Conservation (phyloP, 1,284 basidiomycete genomes). For the Boletus semigastroideus region DNA sequence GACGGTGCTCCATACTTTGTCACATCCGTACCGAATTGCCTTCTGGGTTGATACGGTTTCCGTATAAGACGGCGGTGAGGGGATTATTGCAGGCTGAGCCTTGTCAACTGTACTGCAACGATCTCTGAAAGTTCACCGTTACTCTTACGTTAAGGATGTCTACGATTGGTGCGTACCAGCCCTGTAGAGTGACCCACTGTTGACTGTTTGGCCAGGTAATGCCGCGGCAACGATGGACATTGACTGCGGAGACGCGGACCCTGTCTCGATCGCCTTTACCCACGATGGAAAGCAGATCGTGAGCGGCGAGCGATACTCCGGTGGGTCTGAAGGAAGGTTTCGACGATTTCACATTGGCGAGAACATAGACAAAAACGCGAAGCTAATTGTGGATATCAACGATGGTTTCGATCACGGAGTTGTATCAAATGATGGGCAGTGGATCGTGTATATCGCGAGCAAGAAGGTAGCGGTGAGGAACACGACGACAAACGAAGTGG, state of each 20-base stretch:
- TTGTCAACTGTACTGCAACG: not conserved
- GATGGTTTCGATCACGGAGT: not conserved
- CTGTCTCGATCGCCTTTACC: not conserved
- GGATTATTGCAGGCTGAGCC: too few species aligned
- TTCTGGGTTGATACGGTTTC: too few species aligned
- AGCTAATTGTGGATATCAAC: not conserved
- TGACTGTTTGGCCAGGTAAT: not conserved
- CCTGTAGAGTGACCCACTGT: not conserved
- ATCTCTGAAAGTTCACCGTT: not conserved
- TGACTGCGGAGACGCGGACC: not conserved
- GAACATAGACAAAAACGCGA: not conserved
- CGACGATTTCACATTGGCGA: not conserved
- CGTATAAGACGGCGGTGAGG: not conserved
- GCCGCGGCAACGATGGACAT: not conserved
- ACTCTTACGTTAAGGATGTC: not conserved
- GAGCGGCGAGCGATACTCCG: not conserved
- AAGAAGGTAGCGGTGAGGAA: slow-evolving; percentile 6
- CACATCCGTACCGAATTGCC: too few species aligned
- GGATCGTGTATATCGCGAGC: slow-evolving; percentile 6
- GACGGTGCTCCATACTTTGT: too few species aligned
- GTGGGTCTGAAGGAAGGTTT: not conserved
- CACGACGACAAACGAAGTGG: not conserved
- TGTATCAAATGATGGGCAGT: slow-evolving; percentile 3
- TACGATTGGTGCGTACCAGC: not conserved
- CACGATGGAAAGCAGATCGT: not conserved